Evolutionary conservation across 495 filamentous ascomycete genomes (phyloP).

Genomic region (Durotheca rogersii): DNA sequence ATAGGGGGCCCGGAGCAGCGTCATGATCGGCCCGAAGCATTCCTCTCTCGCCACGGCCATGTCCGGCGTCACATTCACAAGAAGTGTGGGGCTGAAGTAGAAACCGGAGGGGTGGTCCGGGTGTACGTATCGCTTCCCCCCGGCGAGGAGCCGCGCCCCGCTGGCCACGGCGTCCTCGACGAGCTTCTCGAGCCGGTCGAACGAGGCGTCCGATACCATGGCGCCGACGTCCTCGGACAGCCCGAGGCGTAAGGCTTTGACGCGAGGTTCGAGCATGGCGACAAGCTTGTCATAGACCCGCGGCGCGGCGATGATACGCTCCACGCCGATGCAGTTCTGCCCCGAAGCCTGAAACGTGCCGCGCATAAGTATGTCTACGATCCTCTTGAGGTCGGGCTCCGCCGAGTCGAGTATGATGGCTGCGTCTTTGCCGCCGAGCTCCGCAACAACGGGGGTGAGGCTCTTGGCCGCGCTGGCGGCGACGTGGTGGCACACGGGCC

Average conservation of each 20-base stretch:
- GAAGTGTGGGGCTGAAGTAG: constrained; percentile 87
- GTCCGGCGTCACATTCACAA: constrained; percentile 74
- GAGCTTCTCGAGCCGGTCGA: constrained; percentile 67
- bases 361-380: constrained; percentile 81
- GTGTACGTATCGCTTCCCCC: constrained; percentile 72
- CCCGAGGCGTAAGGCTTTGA: constrained; percentile 67
- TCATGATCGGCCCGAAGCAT: constrained; percentile 87
- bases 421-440: constrained; percentile 95
- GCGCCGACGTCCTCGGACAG: constrained; percentile 77
- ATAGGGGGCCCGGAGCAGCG: constrained; percentile 68
- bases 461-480: constrained; percentile 79
- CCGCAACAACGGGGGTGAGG: constrained; percentile 80
- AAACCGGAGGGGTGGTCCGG: constrained; percentile 72
- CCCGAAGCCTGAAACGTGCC: constrained; percentile 95
- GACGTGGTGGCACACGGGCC: constrained; percentile 83
- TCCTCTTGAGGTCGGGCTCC: constrained; percentile 61
- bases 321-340: constrained; percentile 97
- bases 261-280: constrained; percentile 65
- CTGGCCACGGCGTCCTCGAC: constrained; percentile 72
- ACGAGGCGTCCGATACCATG: constrained; percentile 76
- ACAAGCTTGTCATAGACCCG: constrained; percentile 71
- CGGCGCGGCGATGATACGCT: constrained; percentile 83
- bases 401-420: constrained; percentile 85
- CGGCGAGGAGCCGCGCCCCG: constrained; percentile 78
- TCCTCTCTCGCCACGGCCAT: constrained; percentile 90